Evolutionary conservation across 805 yeast species (phyloP), one percentile per base, ranked within the genome.

Genomic region (Gaillardinia entomophila): DNA sequence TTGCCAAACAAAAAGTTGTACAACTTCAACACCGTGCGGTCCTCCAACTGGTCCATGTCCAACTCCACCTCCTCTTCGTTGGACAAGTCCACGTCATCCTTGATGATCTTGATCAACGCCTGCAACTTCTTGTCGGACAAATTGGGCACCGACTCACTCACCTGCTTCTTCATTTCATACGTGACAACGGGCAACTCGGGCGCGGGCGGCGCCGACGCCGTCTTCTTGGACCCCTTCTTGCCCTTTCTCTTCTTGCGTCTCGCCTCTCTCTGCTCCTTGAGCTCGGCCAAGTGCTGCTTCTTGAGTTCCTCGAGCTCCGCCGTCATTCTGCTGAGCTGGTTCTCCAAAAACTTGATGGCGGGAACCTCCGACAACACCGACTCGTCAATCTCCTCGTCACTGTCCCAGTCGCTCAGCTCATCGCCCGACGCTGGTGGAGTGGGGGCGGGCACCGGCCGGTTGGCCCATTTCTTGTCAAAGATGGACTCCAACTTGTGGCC

Each of bases 91-190:
- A 66, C 54, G 47, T 73, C 78, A 55, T 84, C 92, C 51, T 82
- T 82, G 44, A 92, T 87, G 41, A 92, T 87, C 32, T 82, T 77
- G 40, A 90, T 73, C 22, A 88, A 95, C 38, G 83, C 82, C 46
- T 81, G 84, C 47, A 90, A 66, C 62, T 85, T 86, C 57, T 81
- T 77, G 43, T 88, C 94, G 27, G 87, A 75, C 41, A 79, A 62
- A 37, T 77, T 79, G 32, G 81, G 79, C 54, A 92, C 89, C 45
- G 79, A 79, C 51, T 88, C 97, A 35, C 88, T 77, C 37, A 92
- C 79, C 55, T 87, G 92, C 54, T 86, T 85, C 73, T 92, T 92
- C 97, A 90, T 90, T 51, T 89, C 97, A 54, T 86, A 92, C 0
- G 96, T 85, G 33, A 90, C 87, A 34, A 55, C 57, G 10, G 66